phyloP scores from a whole-genome alignment of 208 protist genomes.

The Acanthamoeba rhysodes region DNA sequence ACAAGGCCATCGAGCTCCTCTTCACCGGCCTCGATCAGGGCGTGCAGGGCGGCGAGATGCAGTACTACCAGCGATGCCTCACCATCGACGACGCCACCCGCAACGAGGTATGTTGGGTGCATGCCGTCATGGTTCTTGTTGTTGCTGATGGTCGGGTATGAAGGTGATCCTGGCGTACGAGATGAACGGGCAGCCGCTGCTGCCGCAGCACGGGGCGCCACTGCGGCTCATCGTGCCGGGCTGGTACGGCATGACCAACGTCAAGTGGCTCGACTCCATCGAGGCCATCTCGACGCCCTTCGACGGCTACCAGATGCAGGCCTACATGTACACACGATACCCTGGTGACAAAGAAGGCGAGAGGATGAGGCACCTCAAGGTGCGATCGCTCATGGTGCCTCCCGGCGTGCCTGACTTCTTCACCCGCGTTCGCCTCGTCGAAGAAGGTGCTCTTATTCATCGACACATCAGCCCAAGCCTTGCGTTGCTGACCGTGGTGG shows the following conservation, averaged over 20 bases:
- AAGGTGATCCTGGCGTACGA: slow-evolving; percentile 92
- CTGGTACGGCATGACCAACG: slow-evolving; percentile 74
- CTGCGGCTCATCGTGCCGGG: slow-evolving; percentile 83
- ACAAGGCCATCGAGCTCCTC: slow-evolving; percentile 42
- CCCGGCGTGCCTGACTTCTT: slow-evolving; percentile 47
- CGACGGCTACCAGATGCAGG: slow-evolving; percentile 70
- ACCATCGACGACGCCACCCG: slow-evolving; percentile 88
- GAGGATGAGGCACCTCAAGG: not conserved
- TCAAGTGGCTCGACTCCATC: slow-evolving; percentile 71
- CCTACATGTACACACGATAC: slow-evolving; percentile 60
- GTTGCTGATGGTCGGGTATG: not conserved
- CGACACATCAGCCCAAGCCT: too few relatives aligned
- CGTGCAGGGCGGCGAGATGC: slow-evolving; percentile 63
- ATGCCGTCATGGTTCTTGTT: too few relatives aligned
- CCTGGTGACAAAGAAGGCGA: not conserved
- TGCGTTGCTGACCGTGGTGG: too few relatives aligned
- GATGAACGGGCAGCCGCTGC: slow-evolving; percentile 92
- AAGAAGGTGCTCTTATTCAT: too few relatives aligned
- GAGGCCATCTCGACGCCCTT: slow-evolving; percentile 54
- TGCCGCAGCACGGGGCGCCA: slow-evolving; percentile 91
- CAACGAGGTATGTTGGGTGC: too few relatives aligned
- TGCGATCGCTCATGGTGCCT: not conserved
- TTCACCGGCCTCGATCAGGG: slow-evolving; percentile 59
- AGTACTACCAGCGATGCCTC: slow-evolving; percentile 80
- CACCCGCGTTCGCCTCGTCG: not conserved